Evolutionary conservation across 2,329 filamentous ascomycete genomes (phyloP), one percentile per base, ranked within the genome.

Genomic region (Neofusicoccum cordaticola): DNA sequence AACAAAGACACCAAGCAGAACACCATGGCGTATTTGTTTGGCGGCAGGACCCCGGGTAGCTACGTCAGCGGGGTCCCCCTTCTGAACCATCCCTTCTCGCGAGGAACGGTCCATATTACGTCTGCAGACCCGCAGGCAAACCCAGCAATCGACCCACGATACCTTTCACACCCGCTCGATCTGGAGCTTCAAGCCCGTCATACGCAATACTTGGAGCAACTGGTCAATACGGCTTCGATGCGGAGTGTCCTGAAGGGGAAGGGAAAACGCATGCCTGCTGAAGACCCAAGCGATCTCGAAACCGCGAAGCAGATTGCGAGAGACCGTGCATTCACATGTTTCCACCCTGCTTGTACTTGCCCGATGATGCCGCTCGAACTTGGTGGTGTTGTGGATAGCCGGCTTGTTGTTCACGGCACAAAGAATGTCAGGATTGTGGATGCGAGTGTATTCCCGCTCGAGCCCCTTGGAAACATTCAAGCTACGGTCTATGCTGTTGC

Each of bases 121-220:
- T 70, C 70, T 1, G 35, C 71, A 5, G 71, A 78, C 31, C 73
- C 75, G 2, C 13, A 22, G 6, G n/a, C 31, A 2, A n/a, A n/a
- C 7, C 80, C 81, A 0, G 56, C 44, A 15, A 78, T 82, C 66
- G 71, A 81, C 61, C 78, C 79, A 2, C 71, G 71, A 8, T 80
- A 79, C 31, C 70, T 82, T 19, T 73, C 74, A 8, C 76, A 82
- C 62, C 77, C 79, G 0, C 65, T 79, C 9, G 80, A 82, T 65
- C 65, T 79, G 8, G 74, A 80, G 44, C 62, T 82, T 11, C 72
- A 77, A 0, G 74, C 76, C 1, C 72, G 75, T 6, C 73, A 76
- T 44, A 67, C 73, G 4, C 72, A 72, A 11, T 77, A 73, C 63
- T 67, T 77, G 5, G 73, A 79, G 1, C 73, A 66, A 2, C 69